These are phyloP conservation scores for Coriolopsis trogii DNA, from an alignment of 1,284 basidiomycete genomes.

Conservation along the genomic window DNA sequence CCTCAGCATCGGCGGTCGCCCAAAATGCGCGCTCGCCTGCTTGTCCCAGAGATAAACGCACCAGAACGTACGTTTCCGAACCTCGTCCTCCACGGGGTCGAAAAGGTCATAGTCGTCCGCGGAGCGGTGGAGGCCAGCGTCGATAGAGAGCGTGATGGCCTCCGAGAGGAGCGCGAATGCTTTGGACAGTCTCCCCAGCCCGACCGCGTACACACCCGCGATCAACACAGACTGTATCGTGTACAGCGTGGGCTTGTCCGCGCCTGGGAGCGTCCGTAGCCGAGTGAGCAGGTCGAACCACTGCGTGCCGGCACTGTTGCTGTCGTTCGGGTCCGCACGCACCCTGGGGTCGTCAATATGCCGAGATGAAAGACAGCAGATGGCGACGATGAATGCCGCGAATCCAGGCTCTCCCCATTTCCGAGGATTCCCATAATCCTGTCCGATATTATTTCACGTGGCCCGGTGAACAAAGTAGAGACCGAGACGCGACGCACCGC, in stretches of 20 bases:
- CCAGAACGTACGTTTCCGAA: constrained; percentile 92
- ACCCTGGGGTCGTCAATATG: constrained; percentile 91
- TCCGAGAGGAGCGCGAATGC: constrained; percentile 85
- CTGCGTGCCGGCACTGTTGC: constrained; percentile 83
- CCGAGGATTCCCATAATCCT: constrained; percentile 90
- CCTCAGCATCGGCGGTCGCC: constrained; percentile 82
- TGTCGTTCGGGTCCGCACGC: constrained; percentile 76
- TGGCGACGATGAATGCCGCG: constrained; percentile 85
- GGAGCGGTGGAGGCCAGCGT: constrained; percentile 85
- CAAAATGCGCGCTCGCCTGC: constrained; percentile 83
- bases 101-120: constrained; percentile 90
- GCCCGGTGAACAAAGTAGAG: constrained; percentile 28
- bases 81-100: constrained; percentile 84
- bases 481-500: constrained; percentile 51
- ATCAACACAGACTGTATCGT: constrained; percentile 87
- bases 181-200: constrained; percentile 84
- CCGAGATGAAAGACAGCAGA: constrained; percentile 87
- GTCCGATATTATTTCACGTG: constrained; percentile 17
- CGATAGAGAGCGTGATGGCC: constrained; percentile 81
- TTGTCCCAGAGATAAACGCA: constrained; percentile 95
- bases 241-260: constrained; percentile 88
- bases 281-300: constrained; percentile 89
- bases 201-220: constrained; percentile 87
- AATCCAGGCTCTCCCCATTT: constrained; percentile 95
- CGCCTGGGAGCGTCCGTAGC: constrained; percentile 80